A percentile compares a stretch with the other conserved stretches of the same genome.
Evolutionary conservation across 257 asterid species (phyloP).

Genomic region (Phtheirospermum japonicum): DNA sequence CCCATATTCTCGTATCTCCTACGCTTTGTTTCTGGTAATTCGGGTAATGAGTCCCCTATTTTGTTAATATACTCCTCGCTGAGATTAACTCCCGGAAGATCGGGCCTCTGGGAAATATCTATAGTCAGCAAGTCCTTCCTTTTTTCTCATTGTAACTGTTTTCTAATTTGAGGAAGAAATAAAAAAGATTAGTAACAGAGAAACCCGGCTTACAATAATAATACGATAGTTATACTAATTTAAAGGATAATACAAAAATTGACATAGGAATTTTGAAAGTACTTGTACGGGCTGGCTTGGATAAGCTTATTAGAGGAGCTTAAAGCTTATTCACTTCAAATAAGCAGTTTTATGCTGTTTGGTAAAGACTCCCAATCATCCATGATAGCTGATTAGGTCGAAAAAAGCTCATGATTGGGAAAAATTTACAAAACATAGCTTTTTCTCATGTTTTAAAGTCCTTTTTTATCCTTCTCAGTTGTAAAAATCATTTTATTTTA

Average conservation of each 20-base stretch:
- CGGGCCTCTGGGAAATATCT: constrained; percentile 99
- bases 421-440: too few relatives aligned
- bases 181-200: constrained; percentile 25
- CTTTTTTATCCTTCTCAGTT: too few relatives aligned
- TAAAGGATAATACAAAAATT: neutral
- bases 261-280: too few relatives aligned
- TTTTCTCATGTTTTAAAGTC: too few relatives aligned
- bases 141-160: constrained; percentile 95
- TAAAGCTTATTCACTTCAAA: too few relatives aligned
- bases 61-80: constrained; percentile 55
- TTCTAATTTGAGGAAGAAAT: constrained; percentile 47
- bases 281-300: too few relatives aligned
- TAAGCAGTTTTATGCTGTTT: too few relatives aligned
- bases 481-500: too few relatives aligned
- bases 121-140: constrained; percentile 97
- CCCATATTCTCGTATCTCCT: constrained; percentile 82
- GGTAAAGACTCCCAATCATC: too few relatives aligned
- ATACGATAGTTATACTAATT: constrained; percentile 4
- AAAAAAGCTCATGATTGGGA: too few relatives aligned
- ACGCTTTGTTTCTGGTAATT: constrained; percentile 90
- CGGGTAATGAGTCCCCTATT: constrained; percentile 73
- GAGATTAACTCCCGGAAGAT: constrained; percentile 86
- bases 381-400: too few relatives aligned
- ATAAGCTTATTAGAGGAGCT: too few relatives aligned
- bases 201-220: neutral